phyloP scores from a whole-genome alignment of 192 early-diverging fungal genomes.

The Coemansia guatemalensis region DNA sequence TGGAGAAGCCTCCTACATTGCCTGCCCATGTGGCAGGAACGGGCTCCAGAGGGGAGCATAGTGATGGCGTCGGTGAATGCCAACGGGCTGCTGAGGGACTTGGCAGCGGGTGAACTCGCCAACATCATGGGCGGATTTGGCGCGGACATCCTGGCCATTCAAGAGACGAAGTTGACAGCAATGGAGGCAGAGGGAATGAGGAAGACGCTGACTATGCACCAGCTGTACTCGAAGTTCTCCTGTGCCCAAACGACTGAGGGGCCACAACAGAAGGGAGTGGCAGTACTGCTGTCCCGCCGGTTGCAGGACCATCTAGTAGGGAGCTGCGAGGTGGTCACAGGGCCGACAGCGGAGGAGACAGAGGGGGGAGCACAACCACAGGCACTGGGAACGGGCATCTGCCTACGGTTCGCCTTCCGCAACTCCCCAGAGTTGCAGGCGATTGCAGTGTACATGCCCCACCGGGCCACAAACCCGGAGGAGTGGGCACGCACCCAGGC shows the following conservation, averaged over 20 bases:
- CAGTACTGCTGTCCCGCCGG: neutral
- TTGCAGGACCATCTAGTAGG: neutral
- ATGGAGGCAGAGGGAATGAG: neutral
- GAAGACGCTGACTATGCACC: neutral
- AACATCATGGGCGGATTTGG: neutral
- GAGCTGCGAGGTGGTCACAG: neutral
- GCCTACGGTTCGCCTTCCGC: neutral
- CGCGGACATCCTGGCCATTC: neutral
- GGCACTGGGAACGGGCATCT: neutral
- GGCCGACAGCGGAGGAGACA: neutral
- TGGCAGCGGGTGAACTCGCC: neutral
- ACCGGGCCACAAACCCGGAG: too few species aligned
- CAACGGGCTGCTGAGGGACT: neutral
- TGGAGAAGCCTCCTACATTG: too few species aligned
- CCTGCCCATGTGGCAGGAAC: too few species aligned
- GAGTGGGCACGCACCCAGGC: too few species aligned
- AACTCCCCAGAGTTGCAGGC: neutral
- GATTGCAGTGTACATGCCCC: neutral
- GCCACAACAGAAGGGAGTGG: neutral
- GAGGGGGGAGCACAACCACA: neutral
- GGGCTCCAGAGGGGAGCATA: too few species aligned
- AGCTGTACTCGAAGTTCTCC: neutral
- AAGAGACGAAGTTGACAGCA: neutral
- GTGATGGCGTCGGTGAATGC: neutral
- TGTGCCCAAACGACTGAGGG: neutral